Evolutionary conservation across 805 yeast species (phyloP).

Genomic region (Sugiyamaella lignohabitans): DNA sequence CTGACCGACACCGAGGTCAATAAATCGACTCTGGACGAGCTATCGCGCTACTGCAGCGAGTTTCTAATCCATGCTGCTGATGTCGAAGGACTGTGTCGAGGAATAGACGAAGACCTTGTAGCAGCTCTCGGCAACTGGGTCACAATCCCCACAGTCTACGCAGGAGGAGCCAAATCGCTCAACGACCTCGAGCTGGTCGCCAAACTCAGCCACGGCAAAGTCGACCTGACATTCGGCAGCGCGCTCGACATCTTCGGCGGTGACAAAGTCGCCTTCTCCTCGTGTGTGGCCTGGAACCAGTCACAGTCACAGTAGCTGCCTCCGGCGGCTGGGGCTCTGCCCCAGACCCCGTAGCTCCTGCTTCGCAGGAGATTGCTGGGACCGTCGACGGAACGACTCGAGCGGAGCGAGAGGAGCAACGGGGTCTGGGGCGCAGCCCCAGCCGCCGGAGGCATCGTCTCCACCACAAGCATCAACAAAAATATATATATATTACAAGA

Average conservation of each 20-base stretch:
- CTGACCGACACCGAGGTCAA: conserved; percentile 60
- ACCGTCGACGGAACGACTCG: too few species aligned
- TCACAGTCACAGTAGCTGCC: conserved; percentile 11
- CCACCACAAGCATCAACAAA: not conserved
- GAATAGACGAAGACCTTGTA: conserved; percentile 81
- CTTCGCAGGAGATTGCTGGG: too few species aligned
- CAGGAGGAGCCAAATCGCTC: conserved; percentile 87
- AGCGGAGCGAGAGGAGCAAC: not conserved
- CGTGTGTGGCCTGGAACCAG: conserved; percentile 69
- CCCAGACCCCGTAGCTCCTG: not conserved
- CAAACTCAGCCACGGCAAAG: conserved; percentile 65
- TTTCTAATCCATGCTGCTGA: conserved; percentile 96
- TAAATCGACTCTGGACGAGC: conserved; percentile 43
- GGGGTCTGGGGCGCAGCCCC: not conserved
- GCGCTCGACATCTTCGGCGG: conserved; percentile 96
- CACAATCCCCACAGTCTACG: conserved; percentile 76
- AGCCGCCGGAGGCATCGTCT: not conserved
- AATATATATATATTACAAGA: too few species aligned
- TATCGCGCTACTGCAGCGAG: conserved; percentile 70
- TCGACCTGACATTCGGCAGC: conserved; percentile 89
- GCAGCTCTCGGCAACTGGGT: conserved; percentile 68
- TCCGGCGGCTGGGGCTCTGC: conserved; percentile 1
- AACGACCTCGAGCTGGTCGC: conserved; percentile 64
- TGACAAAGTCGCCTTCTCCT: conserved; percentile 61
- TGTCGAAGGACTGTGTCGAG: conserved; percentile 93